Conservation (phyloP, 805 yeast species). For the Yarrowia sp. region DNA sequence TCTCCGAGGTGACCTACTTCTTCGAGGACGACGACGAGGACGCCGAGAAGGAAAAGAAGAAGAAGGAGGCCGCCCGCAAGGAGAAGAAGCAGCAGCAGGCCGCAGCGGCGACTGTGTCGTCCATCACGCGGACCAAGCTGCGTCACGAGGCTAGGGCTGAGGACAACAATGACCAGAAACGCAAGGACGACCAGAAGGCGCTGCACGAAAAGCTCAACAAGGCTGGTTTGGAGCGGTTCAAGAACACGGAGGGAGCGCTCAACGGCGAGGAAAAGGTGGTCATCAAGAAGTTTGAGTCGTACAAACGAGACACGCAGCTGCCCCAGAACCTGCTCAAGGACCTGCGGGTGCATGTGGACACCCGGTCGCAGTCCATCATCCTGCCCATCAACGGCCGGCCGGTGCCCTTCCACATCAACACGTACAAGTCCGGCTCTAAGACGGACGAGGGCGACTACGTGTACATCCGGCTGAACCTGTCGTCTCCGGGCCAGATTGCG, state of each 20-base stretch:
- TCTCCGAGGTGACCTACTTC: constrained; percentile 81
- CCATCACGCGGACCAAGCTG: constrained; percentile 76
- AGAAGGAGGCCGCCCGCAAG: constrained; percentile 36
- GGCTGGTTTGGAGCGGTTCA: constrained; percentile 83
- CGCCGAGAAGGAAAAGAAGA: constrained; percentile 50
- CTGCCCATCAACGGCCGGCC: constrained; percentile 95
- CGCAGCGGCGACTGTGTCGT: constrained; percentile 58
- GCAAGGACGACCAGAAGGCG: constrained; percentile 81
- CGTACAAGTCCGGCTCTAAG: constrained; percentile 92
- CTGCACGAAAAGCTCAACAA: constrained; percentile 85
- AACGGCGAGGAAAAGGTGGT: constrained; percentile 61
- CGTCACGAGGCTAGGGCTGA: constrained; percentile 57
- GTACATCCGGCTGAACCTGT: constrained; percentile 85
- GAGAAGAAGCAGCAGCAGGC: constrained; percentile 46
- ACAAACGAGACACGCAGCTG: constrained; percentile 89
- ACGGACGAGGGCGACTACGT: constrained; percentile 97
- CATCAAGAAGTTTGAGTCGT: constrained; percentile 94
- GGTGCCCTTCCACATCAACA: constrained; percentile 94
- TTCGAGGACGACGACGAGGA: constrained; percentile 71
- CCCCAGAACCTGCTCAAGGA: constrained; percentile 78
- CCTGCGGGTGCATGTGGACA: constrained; percentile 84
- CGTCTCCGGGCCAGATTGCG: constrained; percentile 89
- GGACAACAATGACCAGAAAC: constrained; percentile 78
- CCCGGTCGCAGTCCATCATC: constrained; percentile 84
- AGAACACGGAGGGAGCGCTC: constrained; percentile 54